Evolutionary conservation across 2,329 filamentous ascomycete genomes (phyloP).

Genomic region (Aspergillus quadricinctus): DNA sequence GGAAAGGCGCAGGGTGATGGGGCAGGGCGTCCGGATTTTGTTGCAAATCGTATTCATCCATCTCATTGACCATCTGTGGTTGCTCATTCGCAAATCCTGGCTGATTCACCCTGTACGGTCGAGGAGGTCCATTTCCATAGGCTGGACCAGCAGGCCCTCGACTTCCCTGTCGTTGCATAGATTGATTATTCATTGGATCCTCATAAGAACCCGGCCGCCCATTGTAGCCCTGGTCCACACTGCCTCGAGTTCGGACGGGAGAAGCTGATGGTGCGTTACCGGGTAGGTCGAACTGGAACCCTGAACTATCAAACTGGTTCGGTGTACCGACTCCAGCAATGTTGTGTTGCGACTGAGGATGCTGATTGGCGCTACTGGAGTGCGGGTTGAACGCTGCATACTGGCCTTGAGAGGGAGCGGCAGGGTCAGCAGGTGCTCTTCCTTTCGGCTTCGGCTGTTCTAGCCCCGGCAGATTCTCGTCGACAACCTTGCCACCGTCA

Average conservation of each 20-base stretch:
- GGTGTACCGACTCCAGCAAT: conserved; percentile 23
- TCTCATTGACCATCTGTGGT: conserved; percentile 8
- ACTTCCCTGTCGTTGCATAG: conserved; percentile 11
- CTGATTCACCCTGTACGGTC: conserved; percentile 19
- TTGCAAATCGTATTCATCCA: conserved; percentile 18
- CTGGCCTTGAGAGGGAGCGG: conserved; percentile 18
- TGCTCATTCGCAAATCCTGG: conserved; percentile 17
- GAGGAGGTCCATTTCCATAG: conserved; percentile 17
- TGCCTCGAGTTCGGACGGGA: conserved; percentile 10
- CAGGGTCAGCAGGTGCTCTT: conserved; percentile 20
- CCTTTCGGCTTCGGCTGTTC: conserved; percentile 26
- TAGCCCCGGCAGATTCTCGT: conserved; percentile 32
- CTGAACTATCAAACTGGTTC: conserved; percentile 44
- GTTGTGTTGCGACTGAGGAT: conserved; percentile 47
- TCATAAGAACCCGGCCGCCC: conserved; percentile 18
- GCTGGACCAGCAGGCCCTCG: conserved; percentile 8
- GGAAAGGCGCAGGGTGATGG: conserved; percentile 52
- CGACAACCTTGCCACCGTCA: conserved; percentile 24
- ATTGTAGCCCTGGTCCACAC: conserved; percentile 18
- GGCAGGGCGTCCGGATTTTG: conserved; percentile 54
- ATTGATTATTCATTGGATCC: conserved; percentile 13
- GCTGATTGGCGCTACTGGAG: conserved; percentile 21
- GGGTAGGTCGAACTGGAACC: conserved; percentile 71
- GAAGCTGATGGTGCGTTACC: conserved; percentile 13
- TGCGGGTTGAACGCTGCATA: conserved; percentile 36